phyloP scores from a whole-genome alignment of 768 basidiomycete species.

The Amyloporia xantha region DNA sequence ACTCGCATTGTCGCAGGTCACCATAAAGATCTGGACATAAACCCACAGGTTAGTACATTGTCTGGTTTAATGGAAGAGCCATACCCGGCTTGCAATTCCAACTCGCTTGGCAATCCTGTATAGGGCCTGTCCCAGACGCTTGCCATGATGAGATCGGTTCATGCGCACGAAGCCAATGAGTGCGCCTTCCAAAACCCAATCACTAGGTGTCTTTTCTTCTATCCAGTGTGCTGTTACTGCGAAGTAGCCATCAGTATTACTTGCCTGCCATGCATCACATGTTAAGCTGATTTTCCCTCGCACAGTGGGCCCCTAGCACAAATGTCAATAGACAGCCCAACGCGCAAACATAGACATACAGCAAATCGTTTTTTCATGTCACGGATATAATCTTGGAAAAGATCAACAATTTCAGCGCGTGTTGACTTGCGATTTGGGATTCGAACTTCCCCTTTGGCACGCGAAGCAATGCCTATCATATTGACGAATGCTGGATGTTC shows the following conservation, averaged over 20 bases:
- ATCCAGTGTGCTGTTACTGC: slow-evolving; percentile 36
- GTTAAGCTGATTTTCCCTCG: slow-evolving; percentile 27
- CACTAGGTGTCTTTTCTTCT: slow-evolving; percentile 20
- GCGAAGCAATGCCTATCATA: slow-evolving; percentile 32
- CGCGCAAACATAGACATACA: slow-evolving; percentile 7
- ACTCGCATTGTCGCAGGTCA: slow-evolving; percentile 32
- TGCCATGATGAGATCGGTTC: slow-evolving; percentile 31
- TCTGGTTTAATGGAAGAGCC: slow-evolving; percentile 2
- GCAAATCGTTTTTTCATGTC: slow-evolving; percentile 11
- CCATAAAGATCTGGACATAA: slow-evolving; percentile 30
- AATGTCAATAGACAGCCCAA: not conserved
- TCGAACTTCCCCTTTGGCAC: slow-evolving; percentile 30
- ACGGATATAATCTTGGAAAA: slow-evolving; percentile 19
- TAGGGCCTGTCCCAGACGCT: slow-evolving; percentile 30
- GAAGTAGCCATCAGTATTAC: slow-evolving; percentile 32
- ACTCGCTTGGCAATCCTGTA: slow-evolving; percentile 27
- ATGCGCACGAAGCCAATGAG: slow-evolving; percentile 31
- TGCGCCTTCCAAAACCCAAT: slow-evolving; percentile 24
- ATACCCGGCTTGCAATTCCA: slow-evolving; percentile 27
- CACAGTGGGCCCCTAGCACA: not conserved
- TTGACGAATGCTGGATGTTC: slow-evolving; percentile 26
- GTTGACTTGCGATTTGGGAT: slow-evolving; percentile 27
- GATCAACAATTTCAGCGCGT: slow-evolving; percentile 21
- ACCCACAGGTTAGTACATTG: too few species aligned
- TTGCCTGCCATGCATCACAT: slow-evolving; percentile 36